These are phyloP conservation scores for Fusarium penzigii DNA, from an alignment of 2,329 filamentous ascomycete species.

Conservation along the genomic window DNA sequence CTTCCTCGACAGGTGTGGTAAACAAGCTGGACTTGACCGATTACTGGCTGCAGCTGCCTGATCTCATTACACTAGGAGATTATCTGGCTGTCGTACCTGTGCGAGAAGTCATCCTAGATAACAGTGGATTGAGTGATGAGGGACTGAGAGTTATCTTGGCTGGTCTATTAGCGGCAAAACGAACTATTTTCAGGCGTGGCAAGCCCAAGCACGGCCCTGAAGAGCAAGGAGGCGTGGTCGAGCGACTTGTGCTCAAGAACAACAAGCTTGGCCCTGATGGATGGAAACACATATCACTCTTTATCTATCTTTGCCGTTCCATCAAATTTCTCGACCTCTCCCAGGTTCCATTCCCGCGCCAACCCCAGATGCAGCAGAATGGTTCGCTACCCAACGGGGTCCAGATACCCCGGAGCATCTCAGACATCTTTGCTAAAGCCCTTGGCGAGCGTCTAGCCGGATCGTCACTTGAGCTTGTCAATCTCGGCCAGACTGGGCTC, in stretches of 20 bases:
- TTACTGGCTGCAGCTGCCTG: constrained; percentile 79
- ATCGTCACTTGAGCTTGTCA: constrained; percentile 75
- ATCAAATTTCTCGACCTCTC: constrained; percentile 86
- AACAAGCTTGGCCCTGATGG: constrained; percentile 87
- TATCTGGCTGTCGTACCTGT: constrained; percentile 93
- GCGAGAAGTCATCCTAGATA: constrained; percentile 81
- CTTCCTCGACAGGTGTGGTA: constrained; percentile 72
- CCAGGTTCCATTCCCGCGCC: constrained; percentile 72
- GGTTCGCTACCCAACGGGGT: constrained; percentile 35
- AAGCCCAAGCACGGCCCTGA: constrained; percentile 45
- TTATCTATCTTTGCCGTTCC: constrained; percentile 86
- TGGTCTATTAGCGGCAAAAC: constrained; percentile 78
- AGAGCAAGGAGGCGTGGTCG: constrained; percentile 71
- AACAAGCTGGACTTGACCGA: constrained; percentile 81
- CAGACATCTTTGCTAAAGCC: constrained; percentile 72
- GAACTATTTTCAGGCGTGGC: constrained; percentile 56
- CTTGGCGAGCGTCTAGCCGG: constrained; percentile 77
- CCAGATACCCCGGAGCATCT: constrained; percentile 36
- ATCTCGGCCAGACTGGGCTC: constrained; percentile 77
- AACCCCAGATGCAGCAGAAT: constrained; percentile 32
- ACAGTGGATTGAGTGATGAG: constrained; percentile 84
- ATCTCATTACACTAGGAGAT: constrained; percentile 86
- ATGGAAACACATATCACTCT: constrained; percentile 89
- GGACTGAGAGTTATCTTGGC: constrained; percentile 84
- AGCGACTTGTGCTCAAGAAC: constrained; percentile 85